Base-by-base conservation (phyloP, 352 stramenopile species). In the Globisporangium emineosum region DNA sequence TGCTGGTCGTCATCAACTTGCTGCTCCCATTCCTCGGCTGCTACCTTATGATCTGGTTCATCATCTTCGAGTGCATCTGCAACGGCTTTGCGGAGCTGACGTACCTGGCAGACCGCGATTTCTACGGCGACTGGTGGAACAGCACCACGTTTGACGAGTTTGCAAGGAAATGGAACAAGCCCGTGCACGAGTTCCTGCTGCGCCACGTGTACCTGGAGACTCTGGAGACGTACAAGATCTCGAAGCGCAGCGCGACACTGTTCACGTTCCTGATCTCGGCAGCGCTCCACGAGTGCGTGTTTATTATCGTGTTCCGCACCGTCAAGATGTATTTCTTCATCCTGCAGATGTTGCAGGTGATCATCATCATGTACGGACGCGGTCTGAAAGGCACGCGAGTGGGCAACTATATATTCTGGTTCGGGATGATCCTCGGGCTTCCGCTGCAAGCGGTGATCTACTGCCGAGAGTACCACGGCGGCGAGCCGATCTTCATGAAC, bases 41-140 rank as follows among this genome's bases (percentile, higher is more conserved):
- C 66, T 99, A 98, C 86, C 76, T 99, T 43, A 84, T 99, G 29
- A 89, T 89, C 17, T 99, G 98, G 82, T 99, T 98, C 73, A 87
- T 88, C 47, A 98, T 98, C 69, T 99, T 99, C 60, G 95, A 99
- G 77, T 90, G 97, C 32, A 97, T 97, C 69, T 89, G 98, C 59
- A 99, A 98, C 69, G 81, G 98, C 3, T 86, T 98, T 43, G 96
- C 96, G 3, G 96, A 99, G 79, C 60, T 99, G 32, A 96, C 86
- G 30, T 92, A 84, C 65, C 87, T 95, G 56, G 91, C 87, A 0
- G 91, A 97, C 66, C 83, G 90, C 3, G 79, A 97, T 37, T 99
- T 99, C 62, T 99, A 99, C 73, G 82, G 85, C 42, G 96, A 98
- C 73, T 99, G 96, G 97, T 99, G 96, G 96, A 99, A 99, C 81